phyloP scores from a whole-genome alignment of 768 basidiomycete genomes.

The Thelephora ganbajun region DNA sequence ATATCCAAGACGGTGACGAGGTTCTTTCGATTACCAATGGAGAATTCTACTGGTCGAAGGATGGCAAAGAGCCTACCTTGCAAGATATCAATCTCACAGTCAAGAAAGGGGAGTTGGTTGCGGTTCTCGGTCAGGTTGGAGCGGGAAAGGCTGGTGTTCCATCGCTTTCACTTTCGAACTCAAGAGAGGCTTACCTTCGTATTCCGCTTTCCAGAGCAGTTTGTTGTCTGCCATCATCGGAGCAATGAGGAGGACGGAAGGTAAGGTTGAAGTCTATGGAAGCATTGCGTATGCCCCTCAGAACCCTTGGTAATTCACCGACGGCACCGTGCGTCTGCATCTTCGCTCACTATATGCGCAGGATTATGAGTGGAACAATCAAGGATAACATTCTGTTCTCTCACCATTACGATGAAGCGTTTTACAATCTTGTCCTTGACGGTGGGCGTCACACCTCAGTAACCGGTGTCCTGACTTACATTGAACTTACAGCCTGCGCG shows the following conservation, averaged over 20 bases:
- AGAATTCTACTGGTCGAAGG: conserved; percentile 71
- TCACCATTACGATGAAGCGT: conserved; percentile 73
- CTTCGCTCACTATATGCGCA: conserved; percentile 12
- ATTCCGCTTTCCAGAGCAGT: conserved; percentile 35
- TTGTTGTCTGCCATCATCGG: conserved; percentile 72
- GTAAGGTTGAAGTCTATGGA: conserved; percentile 55
- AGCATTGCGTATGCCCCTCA: conserved; percentile 76
- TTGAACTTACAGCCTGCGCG: conserved; percentile 52
- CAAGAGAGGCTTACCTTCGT: conserved; percentile 5
- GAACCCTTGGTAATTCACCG: conserved; percentile 53
- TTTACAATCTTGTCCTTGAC: conserved; percentile 73
- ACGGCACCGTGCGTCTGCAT: neutral
- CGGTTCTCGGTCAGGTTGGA: conserved; percentile 80
- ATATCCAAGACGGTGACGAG: conserved; percentile 45
- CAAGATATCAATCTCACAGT: conserved; percentile 66
- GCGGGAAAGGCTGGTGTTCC: conserved; percentile 58
- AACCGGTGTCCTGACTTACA: neutral
- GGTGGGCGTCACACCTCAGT: conserved; percentile 23
- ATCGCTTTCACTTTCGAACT: conserved; percentile 7
- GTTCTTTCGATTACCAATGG: conserved; percentile 60
- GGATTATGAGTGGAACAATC: conserved; percentile 78
- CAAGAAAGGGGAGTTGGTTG: conserved; percentile 75
- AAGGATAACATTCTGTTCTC: conserved; percentile 89
- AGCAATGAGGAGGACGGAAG: conserved; percentile 70
- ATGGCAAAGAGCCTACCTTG: conserved; percentile 43